A percentile compares a stretch with the other conserved stretches of the same genome.
Evolutionary conservation across 139 green algal genomes (phyloP).

Genomic region (Micractinium sp.): DNA sequence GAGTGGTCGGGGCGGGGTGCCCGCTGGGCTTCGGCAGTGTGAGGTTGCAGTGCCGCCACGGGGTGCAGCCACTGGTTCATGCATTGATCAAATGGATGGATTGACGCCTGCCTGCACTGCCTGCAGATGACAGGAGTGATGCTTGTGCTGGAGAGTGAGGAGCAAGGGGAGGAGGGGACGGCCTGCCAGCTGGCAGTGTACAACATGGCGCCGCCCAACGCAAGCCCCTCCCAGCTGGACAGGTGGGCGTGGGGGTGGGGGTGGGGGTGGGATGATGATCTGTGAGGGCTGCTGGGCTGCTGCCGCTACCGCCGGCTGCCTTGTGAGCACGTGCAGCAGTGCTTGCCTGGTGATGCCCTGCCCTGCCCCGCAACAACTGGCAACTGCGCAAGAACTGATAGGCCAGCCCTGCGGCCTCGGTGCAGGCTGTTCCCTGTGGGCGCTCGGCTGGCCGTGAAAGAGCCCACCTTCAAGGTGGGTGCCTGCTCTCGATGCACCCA

Average conservation of each 20-base stretch:
- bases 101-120: background rate
- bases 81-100: too few relatives aligned
- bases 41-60: background rate
- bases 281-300: background rate
- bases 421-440: slow-evolving; percentile 3
- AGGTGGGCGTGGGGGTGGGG: background rate
- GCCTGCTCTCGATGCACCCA: background rate
- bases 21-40: background rate
- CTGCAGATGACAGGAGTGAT: background rate
- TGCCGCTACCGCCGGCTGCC: background rate
- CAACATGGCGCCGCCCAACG: background rate
- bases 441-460: background rate
- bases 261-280: background rate
- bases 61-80: background rate
- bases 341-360: background rate
- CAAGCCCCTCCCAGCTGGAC: background rate
- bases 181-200: slow-evolving; percentile 1
- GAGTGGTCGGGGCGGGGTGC: background rate
- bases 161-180: background rate
- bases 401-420: background rate
- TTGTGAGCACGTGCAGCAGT: background rate
- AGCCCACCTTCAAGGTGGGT: background rate
- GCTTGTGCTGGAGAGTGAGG: slow-evolving; percentile 5
- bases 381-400: background rate
- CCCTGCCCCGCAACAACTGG: background rate